These are phyloP conservation scores for Coemansia sp. DNA, from an alignment of 192 early-diverging fungal species.

Conservation along the genomic window DNA sequence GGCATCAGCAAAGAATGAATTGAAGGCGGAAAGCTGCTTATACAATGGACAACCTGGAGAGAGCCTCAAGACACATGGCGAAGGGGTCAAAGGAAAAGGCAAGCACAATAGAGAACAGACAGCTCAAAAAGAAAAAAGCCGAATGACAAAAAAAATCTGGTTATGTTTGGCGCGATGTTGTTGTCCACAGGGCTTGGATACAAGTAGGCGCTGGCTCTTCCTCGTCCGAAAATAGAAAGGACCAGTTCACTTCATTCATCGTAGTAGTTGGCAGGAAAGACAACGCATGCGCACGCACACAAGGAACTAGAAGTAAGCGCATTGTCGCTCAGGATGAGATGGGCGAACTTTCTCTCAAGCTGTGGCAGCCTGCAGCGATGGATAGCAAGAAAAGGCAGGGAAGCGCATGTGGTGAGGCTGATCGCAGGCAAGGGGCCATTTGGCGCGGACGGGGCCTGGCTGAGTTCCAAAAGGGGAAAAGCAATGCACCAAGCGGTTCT, in stretches of 20 bases:
- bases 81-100: conserved; percentile 7
- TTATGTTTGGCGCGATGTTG: conserved; percentile 3
- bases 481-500: neutral
- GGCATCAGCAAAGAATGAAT: neutral
- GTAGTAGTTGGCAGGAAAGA: neutral
- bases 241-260: conserved; percentile 3
- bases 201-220: neutral
- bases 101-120: neutral
- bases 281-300: neutral
- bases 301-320: conserved; percentile 4
- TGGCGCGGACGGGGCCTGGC: conserved; percentile 7
- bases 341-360: neutral
- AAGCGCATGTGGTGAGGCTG: neutral
- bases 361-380: conserved; percentile 2
- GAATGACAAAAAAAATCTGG: conserved; percentile 6
- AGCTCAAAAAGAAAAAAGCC: conserved; percentile 1
- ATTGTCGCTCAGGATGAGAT: neutral
- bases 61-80: neutral
- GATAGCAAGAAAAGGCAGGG: neutral
- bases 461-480: conserved; percentile 8
- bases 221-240: conserved; percentile 11
- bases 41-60: conserved; percentile 4
- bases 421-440: conserved; percentile 4
- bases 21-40: neutral
- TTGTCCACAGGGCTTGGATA: neutral